Conservation (phyloP, 164 flowering plant genomes). For the Nymphaea colorata region DNA sequence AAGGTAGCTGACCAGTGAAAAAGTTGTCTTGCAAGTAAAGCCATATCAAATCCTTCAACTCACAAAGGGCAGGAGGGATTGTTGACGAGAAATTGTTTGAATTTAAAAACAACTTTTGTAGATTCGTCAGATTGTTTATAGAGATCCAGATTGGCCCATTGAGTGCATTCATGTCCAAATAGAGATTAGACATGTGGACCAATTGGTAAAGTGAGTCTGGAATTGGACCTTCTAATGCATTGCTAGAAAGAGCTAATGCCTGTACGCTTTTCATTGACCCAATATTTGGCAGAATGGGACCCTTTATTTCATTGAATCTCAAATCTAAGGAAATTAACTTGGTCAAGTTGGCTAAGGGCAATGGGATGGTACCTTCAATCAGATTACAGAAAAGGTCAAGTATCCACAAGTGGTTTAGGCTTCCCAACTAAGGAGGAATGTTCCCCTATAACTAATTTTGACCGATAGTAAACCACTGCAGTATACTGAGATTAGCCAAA, state of each 20-base stretch:
- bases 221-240: not conserved
- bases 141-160: not conserved
- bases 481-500: conserved; percentile 3
- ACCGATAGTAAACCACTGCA: not conserved
- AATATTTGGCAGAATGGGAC: conserved; percentile 1
- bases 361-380: conserved; percentile 8
- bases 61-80: not conserved
- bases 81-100: not conserved
- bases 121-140: not conserved
- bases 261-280: not conserved
- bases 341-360: conserved; percentile 1
- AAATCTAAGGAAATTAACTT: conserved; percentile 2
- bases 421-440: conserved; percentile 7
- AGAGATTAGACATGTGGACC: not conserved
- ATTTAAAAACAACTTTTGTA: not conserved
- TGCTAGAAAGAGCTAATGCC: not conserved
- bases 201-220: not conserved
- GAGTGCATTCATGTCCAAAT: not conserved
- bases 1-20: not conserved
- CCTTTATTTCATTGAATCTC: not conserved
- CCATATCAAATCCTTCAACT: not conserved
- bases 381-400: conserved; percentile 1
- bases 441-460: conserved; percentile 4
- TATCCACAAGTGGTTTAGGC: not conserved
- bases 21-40: not conserved